These are phyloP conservation scores for Talaromyces thailandensis DNA, from an alignment of 495 filamentous ascomycete species.

Conservation along the genomic window DNA sequence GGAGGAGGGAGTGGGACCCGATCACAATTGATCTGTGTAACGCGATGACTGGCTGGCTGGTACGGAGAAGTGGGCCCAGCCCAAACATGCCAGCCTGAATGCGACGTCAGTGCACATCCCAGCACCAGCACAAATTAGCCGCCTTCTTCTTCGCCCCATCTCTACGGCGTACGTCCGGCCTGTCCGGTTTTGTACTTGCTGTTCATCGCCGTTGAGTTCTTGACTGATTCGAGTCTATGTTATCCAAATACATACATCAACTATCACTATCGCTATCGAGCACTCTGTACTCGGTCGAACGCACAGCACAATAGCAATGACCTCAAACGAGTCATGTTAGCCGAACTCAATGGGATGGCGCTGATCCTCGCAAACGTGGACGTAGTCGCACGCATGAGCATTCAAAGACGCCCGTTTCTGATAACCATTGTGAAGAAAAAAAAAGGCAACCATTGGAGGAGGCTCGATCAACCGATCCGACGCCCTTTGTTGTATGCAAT, in stretches of 20 bases:
- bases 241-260: too few species aligned
- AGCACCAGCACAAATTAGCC: background rate
- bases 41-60: background rate
- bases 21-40: background rate
- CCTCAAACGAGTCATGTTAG: background rate
- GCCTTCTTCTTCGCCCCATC: background rate
- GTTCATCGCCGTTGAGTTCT: background rate
- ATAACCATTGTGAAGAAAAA: background rate
- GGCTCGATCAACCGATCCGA: background rate
- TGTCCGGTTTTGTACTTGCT: background rate
- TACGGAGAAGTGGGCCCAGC: background rate
- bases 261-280: too few species aligned
- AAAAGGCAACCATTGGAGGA: background rate
- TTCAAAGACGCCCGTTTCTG: background rate
- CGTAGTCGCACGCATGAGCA: background rate
- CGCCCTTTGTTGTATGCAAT: too few species aligned
- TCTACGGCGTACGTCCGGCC: background rate
- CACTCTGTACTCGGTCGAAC: too few species aligned
- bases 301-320: background rate
- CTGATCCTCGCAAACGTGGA: background rate
- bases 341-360: background rate
- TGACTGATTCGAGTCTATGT: too few species aligned
- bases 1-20: background rate
- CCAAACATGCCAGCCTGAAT: background rate
- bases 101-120: background rate